A percentile compares a stretch with the other conserved stretches of the same genome.
phyloP scores from a whole-genome alignment of 192 early-diverging fungal species.

The Allomyces macrogynus region DNA sequence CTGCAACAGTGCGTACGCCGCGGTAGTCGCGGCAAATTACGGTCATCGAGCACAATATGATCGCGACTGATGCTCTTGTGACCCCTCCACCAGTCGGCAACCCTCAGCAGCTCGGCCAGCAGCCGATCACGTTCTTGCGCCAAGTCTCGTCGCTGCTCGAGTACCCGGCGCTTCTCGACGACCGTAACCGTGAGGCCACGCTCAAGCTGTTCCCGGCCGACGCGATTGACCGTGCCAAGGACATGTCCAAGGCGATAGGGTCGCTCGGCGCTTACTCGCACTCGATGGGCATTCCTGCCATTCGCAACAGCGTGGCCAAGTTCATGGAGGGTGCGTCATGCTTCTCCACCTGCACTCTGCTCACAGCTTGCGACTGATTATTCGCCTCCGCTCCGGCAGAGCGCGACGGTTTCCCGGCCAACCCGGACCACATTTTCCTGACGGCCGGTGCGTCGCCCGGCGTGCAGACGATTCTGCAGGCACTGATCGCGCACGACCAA shows the following conservation, averaged over 20 bases:
- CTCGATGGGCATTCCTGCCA: constrained; percentile 69
- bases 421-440: constrained; percentile 71
- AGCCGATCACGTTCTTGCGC: constrained; percentile 89
- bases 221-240: constrained; percentile 63
- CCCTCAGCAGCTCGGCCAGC: constrained; percentile 72
- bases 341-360: too few species aligned
- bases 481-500: constrained; percentile 49
- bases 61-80: too few species aligned
- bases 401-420: constrained; percentile 75
- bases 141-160: constrained; percentile 79
- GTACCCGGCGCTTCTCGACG: constrained; percentile 59
- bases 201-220: constrained; percentile 56
- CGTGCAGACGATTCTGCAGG: constrained; percentile 76
- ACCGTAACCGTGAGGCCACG: constrained; percentile 25
- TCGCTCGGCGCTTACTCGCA: constrained; percentile 83
- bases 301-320: constrained; percentile 70
- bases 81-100: constrained; percentile 40
- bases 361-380: too few species aligned
- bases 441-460: constrained; percentile 86
- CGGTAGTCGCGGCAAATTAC: too few species aligned
- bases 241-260: constrained; percentile 45
- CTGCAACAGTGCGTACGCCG: constrained; percentile 58
- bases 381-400: constrained; percentile 11
- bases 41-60: too few species aligned
- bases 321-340: constrained; percentile 41